These are phyloP conservation scores for Aspergillus sparsus DNA, from an alignment of 495 filamentous ascomycete genomes.

Conservation along the genomic window DNA sequence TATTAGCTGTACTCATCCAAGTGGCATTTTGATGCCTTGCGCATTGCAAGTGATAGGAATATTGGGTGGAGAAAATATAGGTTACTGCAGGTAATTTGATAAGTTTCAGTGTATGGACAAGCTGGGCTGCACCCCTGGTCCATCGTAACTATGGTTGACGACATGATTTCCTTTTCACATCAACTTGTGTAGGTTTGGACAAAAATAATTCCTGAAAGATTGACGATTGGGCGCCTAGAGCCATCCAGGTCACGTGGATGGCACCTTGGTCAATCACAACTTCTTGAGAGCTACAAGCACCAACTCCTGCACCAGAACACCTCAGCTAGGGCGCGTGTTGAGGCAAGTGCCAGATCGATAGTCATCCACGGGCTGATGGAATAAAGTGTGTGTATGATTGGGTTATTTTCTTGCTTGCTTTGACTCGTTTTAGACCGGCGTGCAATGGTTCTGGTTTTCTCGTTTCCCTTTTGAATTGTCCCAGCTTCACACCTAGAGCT, in stretches of 20 bases:
- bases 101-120: too few species aligned
- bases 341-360: slow-evolving; percentile 16
- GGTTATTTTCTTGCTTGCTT: slow-evolving; percentile 8
- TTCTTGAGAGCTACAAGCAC: slow-evolving; percentile 29
- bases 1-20: too few species aligned
- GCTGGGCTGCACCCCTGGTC: background rate
- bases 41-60: too few species aligned
- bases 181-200: background rate
- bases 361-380: slow-evolving; percentile 6
- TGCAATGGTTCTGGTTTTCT: slow-evolving; percentile 11
- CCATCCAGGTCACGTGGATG: slow-evolving; percentile 26
- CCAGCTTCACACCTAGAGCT: slow-evolving; percentile 17
- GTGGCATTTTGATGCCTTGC: too few species aligned
- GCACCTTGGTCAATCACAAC: slow-evolving; percentile 23
- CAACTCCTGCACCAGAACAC: slow-evolving; percentile 24
- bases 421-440: slow-evolving; percentile 6
- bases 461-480: slow-evolving; percentile 1
- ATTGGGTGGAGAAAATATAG: too few species aligned
- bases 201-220: background rate
- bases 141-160: background rate
- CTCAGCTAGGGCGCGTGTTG: slow-evolving; percentile 20
- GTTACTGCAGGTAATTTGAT: too few species aligned
- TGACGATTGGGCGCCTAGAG: slow-evolving; percentile 7
- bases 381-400: slow-evolving; percentile 7
- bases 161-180: background rate